Evolutionary conservation across 352 stramenopile species (phyloP), one percentile per base, ranked within the genome.

Genomic region (Elongisporangium undulatum): DNA sequence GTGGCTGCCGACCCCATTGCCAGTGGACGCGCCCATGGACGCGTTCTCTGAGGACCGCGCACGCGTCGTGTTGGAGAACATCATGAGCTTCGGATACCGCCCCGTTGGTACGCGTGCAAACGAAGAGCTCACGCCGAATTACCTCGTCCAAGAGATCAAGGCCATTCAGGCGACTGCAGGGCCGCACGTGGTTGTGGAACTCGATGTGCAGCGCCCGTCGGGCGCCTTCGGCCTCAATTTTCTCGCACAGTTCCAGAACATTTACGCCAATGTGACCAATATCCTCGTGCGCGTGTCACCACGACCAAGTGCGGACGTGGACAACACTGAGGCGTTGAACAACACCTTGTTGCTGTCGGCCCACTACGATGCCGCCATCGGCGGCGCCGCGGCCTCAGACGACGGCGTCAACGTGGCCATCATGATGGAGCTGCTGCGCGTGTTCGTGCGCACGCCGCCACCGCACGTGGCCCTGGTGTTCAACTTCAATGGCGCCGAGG

Each of bases 221-320:
- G 80, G 82, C 17, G 82, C 83, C 0, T 92, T 92, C 66, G 83
- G 83, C 4, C 62, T 92, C 24, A 71, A 92, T 60, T 92, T 92
- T 54, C 75, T 90, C 26, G 74, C 77, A 22, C 80, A 87, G 49
- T 92, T 92, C 67, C 83, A 92, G 61, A 92, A 92, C 63, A 88
- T 92, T 59, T 92, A 92, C 69, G 79, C 83, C 45, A 92, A 92
- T 51, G 81, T 92, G 50, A 92, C 79, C 50, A 92, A 92, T 55
- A 89, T 92, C 56, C 58, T 92, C 13, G 83, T 92, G 12, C 83
- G 82, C 10, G 60, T 92, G 0, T 68, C 74, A 6, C 75, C 62
- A 1, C 59, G 69, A 1, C 49, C 71, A 39, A 62, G 59, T 3
- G 62, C 50, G 10, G 53, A 59, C 7, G 8, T 41, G n/a, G 16